Percentiles rank a stretch among this genome's conserved stretches.
Conservation (phyloP, 805 yeast species). For the Wickerhamiella azyma region DNA sequence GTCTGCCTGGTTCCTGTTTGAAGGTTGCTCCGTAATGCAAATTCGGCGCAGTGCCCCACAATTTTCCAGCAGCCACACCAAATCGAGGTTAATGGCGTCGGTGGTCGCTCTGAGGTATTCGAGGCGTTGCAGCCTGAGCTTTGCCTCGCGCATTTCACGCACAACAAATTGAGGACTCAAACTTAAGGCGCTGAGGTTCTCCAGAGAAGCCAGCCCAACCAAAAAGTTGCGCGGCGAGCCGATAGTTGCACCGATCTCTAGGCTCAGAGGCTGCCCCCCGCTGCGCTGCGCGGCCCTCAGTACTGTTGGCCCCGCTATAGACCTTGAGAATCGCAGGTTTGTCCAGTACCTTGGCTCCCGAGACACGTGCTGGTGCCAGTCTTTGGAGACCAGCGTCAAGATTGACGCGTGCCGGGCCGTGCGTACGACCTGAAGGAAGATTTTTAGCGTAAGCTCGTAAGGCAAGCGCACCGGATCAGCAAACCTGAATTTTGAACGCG, state of each 20-base stretch:
- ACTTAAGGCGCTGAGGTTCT: neutral
- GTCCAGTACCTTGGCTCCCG: neutral
- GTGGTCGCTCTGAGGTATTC: neutral
- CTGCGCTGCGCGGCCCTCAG: neutral
- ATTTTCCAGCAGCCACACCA: neutral
- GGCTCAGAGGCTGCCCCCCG: neutral
- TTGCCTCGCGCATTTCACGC: neutral
- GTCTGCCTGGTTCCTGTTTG: neutral
- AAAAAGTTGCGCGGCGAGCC: neutral
- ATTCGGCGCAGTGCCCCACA: neutral
- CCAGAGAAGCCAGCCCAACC: neutral
- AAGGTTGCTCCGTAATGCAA: neutral
- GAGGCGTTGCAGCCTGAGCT: neutral
- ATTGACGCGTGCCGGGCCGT: neutral
- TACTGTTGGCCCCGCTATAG: neutral
- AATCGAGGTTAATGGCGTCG: neutral
- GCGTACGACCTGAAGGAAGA: neutral
- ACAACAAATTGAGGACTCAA: neutral
- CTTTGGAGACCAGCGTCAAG: neutral
- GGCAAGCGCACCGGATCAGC: neutral
- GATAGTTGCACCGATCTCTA: neutral
- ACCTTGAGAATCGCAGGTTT: neutral
- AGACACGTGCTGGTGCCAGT: neutral
- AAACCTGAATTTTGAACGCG: neutral
- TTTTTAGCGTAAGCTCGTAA: neutral